Conservation (phyloP, 176 grass and related monocot genomes). For the Cenchrus purpureus region DNA sequence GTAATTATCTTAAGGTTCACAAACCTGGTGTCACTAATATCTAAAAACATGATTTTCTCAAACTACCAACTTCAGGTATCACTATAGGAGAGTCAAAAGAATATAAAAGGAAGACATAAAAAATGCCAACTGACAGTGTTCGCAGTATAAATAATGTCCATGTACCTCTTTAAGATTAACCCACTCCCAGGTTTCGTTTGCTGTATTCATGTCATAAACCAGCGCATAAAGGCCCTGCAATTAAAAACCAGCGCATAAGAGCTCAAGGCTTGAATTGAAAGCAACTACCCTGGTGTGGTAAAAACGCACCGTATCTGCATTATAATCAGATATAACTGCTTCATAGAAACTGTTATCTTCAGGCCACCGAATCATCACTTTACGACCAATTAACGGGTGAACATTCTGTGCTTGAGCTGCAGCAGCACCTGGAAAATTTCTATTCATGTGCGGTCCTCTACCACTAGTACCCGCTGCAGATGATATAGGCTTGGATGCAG, state of each 20-base stretch:
- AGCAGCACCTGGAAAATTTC: conserved; percentile 62
- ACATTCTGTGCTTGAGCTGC: conserved; percentile 56
- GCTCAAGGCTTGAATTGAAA: conserved; percentile 39
- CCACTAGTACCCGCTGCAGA: conserved; percentile 79
- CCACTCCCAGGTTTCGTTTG: conserved; percentile 82
- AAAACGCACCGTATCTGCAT: conserved; percentile 56
- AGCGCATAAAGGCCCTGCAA: conserved; percentile 73
- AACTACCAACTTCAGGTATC: neutral
- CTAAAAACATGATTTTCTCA: too few species aligned
- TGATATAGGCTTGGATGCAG: conserved; percentile 66
- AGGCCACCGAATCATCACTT: conserved; percentile 84
- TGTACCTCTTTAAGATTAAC: conserved; percentile 87
- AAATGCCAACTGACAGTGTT: neutral
- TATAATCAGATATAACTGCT: conserved; percentile 81
- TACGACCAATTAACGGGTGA: conserved; percentile 64
- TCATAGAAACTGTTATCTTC: conserved; percentile 91
- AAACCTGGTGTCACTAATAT: conserved; percentile 6
- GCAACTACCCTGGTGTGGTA: conserved; percentile 35
- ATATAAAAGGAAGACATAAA: conserved; percentile 9
- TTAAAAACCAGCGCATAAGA: conserved; percentile 34
- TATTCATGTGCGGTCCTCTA: conserved; percentile 71
- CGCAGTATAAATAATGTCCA: conserved; percentile 2
- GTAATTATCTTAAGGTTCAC: conserved; percentile 9
- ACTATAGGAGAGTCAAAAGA: conserved; percentile 7
- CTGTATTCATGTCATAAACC: conserved; percentile 85